Base-by-base conservation (phyloP, 129 eudicot genomes). In the Erigeron canadensis region DNA sequence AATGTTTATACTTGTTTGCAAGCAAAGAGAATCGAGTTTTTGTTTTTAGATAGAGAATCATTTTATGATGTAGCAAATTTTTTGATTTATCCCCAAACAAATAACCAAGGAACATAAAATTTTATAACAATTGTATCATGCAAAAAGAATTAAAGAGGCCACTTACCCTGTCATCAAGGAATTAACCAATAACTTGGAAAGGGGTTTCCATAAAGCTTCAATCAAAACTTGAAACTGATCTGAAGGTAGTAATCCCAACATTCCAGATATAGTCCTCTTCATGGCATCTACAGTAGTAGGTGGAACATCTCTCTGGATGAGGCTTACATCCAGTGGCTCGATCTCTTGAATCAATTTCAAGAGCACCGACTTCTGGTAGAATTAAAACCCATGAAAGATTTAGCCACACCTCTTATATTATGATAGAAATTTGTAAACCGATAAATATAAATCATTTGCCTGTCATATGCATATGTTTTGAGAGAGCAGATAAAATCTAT, bases 261-360 rank as follows among this genome's bases (percentile, higher is more conserved):
- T 89, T 56, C 98, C 97, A 5, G 97, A 94, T 57, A 94, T 89
- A 12, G 98, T 94, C 87, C 98, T 84, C 83, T 94, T 94, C 93
- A 94, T 94, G 54, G 98, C 98, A 77, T 94, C 98, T 2, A 94
- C 67, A 9, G 98, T 94, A 18, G 90, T 84, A 22, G 85, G 82
- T 56, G 98, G 89, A 28, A 87, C 98, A 82, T 89, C 98, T 84
- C 83, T 94, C 56, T 89, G 97, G 60, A 94, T 94, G 44, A 94
- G 70, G 72, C 93, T 94, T 48, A 89, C 95, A 71, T 94, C 98
- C 86, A 94, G 67, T 19, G 98, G 98, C 78, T 94, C 98, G 65
- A 94, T 87, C 74, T 94, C 98, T 81, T 81, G 95, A 74, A 94
- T 82, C 84, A 94, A 72, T 63, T 82, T 84, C 28, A 81, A 82